Evolutionary conservation across 2,329 filamentous ascomycete genomes (phyloP), one percentile per base, ranked within the genome.

Genomic region (Cordyceps cicadae): DNA sequence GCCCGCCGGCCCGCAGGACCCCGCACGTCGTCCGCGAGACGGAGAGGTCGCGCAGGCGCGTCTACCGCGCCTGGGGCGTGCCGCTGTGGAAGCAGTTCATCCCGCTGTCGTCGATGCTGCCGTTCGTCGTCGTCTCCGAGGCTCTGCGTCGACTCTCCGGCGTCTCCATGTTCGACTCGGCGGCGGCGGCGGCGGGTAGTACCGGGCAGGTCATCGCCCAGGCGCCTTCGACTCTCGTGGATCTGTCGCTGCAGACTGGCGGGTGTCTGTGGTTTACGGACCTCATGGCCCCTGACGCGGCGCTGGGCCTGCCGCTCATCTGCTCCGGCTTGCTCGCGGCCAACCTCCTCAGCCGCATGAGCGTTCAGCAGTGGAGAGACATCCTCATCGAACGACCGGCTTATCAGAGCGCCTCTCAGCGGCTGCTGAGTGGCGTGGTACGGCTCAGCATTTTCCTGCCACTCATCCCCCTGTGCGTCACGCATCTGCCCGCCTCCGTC

Each of bases 181-280:
- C 12, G 15, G 62, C 61, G 5, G 37, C 15, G 6, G 62, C 62
- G 5, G 41, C 59, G 7, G 56, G 59, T 5, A 24, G 57, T 6
- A 46, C 48, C 4, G 59, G 55, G 29, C 19, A 59, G n/a, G 50
- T 52, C 7, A 29, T 64, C 41, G 37, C 54, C 3, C 54, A 62
- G 11, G 21, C 5, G 32, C 5, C 56, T 2, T 12, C 37, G 7
- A 45, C 52, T 3, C 32, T 12, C 57, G 63, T 49, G 69, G 74
- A 3, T 73, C 74, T 1, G 66, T 85, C n/a, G 66, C 72, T 0
- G 73, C 77, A 0, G 5, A 61, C 21, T 6, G 82, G 79, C 5
- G 82, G 82, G 29, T 76, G 74, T 46, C 71, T 84, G 17, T 85
- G 82, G 81, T 83, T 85, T 65, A 71, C 75, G 2, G 78, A 85